Percentiles rank a stretch among this genome's conserved stretches.
Conservation (phyloP, 805 yeast species). For the Sugiyamaella valdiviana region DNA sequence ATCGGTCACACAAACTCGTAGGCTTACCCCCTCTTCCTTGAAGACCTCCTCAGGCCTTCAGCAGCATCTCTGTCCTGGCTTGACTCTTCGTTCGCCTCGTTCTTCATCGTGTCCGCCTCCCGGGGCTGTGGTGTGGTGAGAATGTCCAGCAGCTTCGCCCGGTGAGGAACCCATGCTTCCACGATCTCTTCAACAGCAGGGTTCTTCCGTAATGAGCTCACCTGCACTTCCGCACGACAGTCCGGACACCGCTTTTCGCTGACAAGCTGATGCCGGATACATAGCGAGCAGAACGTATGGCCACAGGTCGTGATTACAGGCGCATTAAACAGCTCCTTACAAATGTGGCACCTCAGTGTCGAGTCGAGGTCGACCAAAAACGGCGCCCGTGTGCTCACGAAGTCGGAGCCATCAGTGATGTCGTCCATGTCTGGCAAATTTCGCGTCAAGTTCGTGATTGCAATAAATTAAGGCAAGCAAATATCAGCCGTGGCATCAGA, state of each 20-base stretch:
- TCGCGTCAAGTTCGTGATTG: neutral
- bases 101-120: neutral
- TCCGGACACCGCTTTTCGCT: constrained; percentile 64
- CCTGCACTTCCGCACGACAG: constrained; percentile 65
- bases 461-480: neutral
- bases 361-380: constrained; percentile 57
- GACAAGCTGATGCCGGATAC: constrained; percentile 69
- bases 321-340: constrained; percentile 72
- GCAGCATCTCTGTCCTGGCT: neutral
- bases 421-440: constrained; percentile 7
- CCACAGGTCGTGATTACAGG: constrained; percentile 83
- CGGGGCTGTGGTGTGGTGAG: neutral
- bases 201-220: constrained; percentile 62
- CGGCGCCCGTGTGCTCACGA: constrained; percentile 52
- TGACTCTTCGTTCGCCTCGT: neutral
- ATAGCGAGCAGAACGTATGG: constrained; percentile 83
- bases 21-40: constrained; percentile 2
- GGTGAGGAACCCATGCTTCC: constrained; percentile 25
- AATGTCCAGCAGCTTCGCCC: constrained; percentile 7
- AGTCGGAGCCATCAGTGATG: constrained; percentile 68
- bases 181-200: constrained; percentile 67
- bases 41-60: neutral
- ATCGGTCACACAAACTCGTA: neutral
- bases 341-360: constrained; percentile 73
- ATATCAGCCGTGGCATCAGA: neutral